These are phyloP conservation scores for Rhodomyrtus tomentosa DNA, from an alignment of 345 rosid genomes.

Conservation along the genomic window DNA sequence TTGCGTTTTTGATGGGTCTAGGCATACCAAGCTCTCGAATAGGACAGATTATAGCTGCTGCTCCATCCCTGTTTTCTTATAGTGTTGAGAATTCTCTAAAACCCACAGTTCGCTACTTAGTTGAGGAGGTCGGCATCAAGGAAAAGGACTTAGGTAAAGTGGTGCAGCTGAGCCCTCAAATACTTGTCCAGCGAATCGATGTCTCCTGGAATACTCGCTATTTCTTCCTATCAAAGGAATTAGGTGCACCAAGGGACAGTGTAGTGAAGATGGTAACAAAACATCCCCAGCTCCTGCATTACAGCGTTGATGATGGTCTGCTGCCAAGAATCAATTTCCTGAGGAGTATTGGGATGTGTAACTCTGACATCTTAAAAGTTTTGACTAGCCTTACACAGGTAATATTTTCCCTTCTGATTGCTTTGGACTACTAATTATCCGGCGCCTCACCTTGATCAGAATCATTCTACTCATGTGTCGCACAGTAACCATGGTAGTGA, in stretches of 20 bases:
- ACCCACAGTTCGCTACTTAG: constrained; percentile 83
- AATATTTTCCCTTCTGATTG: constrained; percentile 3
- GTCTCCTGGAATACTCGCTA: constrained; percentile 87
- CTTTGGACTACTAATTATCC: background rate
- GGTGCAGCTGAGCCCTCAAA: constrained; percentile 90
- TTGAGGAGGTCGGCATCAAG: constrained; percentile 92
- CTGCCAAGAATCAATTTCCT: constrained; percentile 90
- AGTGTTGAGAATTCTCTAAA: constrained; percentile 84
- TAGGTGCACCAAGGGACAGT: constrained; percentile 87
- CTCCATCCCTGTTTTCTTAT: constrained; percentile 81
- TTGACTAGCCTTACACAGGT: constrained; percentile 97
- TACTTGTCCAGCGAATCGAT: constrained; percentile 89
- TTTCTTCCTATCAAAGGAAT: constrained; percentile 75
- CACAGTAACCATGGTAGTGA: background rate
- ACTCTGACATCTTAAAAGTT: constrained; percentile 85
- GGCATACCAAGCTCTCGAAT: constrained; percentile 74
- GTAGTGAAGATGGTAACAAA: constrained; percentile 87
- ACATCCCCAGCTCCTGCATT: constrained; percentile 94
- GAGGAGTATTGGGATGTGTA: constrained; percentile 76
- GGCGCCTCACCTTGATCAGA: background rate
- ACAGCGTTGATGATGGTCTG: constrained; percentile 85
- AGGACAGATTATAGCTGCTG: constrained; percentile 70
- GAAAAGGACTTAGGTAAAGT: constrained; percentile 73
- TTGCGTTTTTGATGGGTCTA: constrained; percentile 60
- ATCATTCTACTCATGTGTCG: background rate